Base-by-base conservation (phyloP, 2,329 filamentous ascomycete species). In the Emydomyces testavorans region DNA sequence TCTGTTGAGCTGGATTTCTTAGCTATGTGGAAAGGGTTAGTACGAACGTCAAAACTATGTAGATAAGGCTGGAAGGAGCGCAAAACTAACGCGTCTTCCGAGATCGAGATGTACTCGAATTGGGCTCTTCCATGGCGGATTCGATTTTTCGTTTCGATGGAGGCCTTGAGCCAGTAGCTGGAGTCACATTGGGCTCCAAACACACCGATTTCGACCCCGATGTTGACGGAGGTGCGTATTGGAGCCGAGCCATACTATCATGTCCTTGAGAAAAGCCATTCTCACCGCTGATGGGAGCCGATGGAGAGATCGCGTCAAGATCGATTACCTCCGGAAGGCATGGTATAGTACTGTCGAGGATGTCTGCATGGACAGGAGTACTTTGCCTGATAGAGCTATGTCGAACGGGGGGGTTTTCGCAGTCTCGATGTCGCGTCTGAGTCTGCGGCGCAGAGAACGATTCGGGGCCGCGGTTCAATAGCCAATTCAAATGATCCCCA, bases 401-500 rank as follows among this genome's bases (percentile, higher is more conserved):
- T 48, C 37, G 53, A 26, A 40, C 48, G 35, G 39, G 39, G 20
- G 34, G 28, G 11, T 48, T 41, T 47, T 47, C 13, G 24, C 43
- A 52, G 46, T 54, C 52, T 47, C 50, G 56, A 40, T 55, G 54
- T 54, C 53, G 56, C 50, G 58, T 59, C 52, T 58, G 56, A 23
- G 58, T 52, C 31, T 59, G 57, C 49, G 65, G 53, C 34, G 60
- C 58, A 23, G 58, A 58, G 45, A 62, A 62, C 8, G 62, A 54
- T 29, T 61, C 60, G 39, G 59, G 62, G 56, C 62, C 63, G 61
- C 62, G 65, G 50, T 61, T 62, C 53, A 72, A 53, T 50, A 73
- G 66, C 70, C 70, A 72, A 61, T 64, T 60, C 50, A 73, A 62
- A 59, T 71, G 68, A 55, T 60, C 56, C 45, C 59, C 57, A 46